Evolutionary conservation across 2,329 filamentous ascomycete genomes (phyloP).

Genomic region (Fusarium sp.): DNA sequence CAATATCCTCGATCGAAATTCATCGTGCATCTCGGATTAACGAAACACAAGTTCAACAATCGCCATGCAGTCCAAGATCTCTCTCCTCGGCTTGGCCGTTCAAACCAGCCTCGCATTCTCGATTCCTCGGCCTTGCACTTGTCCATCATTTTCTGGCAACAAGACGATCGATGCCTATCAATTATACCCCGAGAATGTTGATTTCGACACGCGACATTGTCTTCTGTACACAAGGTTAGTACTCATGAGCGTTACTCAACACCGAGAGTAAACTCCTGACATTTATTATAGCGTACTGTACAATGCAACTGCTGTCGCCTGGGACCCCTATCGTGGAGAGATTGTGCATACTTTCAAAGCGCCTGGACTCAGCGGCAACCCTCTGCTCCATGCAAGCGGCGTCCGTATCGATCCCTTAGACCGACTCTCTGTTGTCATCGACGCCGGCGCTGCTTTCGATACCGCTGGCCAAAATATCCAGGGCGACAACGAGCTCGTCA

Average conservation of each 20-base stretch:
- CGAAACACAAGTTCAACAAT: not conserved
- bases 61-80: not conserved
- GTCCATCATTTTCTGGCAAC: not conserved
- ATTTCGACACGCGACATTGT: conserved; percentile 17
- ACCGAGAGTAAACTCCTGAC: not conserved
- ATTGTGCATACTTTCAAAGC: conserved; percentile 41
- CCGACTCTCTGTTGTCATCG: conserved; percentile 48
- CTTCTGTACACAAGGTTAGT: conserved; percentile 5
- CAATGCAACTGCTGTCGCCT: conserved; percentile 6
- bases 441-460: conserved; percentile 48
- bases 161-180: not conserved
- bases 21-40: not conserved
- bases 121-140: not conserved
- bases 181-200: conserved; percentile 6
- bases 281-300: not conserved
- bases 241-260: fast-evolving
- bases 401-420: conserved; percentile 48
- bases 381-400: conserved; percentile 42
- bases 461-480: conserved; percentile 48
- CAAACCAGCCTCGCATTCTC: not conserved
- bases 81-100: not conserved
- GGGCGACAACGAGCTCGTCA: conserved; percentile 50
- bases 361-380: conserved; percentile 42
- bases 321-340: conserved; percentile 25
- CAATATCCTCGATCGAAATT: too few relatives aligned